Conservation (phyloP, 108 stramenopile genomes). For the Cyclostephanos invisitatus region DNA sequence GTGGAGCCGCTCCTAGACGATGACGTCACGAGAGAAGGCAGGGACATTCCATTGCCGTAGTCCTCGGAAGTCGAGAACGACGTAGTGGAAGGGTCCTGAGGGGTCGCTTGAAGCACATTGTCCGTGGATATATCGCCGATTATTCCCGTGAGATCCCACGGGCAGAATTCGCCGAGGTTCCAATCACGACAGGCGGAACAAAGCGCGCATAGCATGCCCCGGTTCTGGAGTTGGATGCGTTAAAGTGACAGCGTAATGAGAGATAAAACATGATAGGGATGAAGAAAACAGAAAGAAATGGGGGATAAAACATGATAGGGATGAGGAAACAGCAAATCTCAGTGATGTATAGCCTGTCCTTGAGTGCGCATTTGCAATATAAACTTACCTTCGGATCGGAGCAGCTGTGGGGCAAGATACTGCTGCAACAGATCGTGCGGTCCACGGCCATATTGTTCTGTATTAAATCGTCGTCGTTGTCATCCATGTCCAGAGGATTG, state of each 20-base stretch:
- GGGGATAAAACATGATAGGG: neutral
- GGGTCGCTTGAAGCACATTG: neutral
- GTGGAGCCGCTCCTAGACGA: too few relatives aligned
- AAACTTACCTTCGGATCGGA: conserved; percentile 20
- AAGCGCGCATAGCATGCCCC: conserved; percentile 36
- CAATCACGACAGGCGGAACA: conserved; percentile 51
- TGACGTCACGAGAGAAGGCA: neutral
- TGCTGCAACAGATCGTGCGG: conserved; percentile 1
- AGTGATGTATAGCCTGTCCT: neutral
- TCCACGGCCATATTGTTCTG: neutral
- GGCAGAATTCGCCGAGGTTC: conserved; percentile 51
- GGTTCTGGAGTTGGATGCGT: conserved; percentile 13
- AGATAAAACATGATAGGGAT: too few relatives aligned
- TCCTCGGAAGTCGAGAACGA: neutral
- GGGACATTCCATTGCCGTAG: neutral
- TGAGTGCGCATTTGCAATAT: neutral
- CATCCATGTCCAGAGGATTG: neutral
- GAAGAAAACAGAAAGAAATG: too few relatives aligned
- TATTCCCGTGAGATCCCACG: conserved; percentile 47
- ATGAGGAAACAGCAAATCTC: conserved; percentile 1
- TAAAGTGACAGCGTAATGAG: neutral
- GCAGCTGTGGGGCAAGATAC: conserved; percentile 29
- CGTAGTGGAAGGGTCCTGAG: neutral
- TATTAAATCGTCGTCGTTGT: neutral
- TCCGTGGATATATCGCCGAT: conserved; percentile 34